Base-by-base conservation (phyloP, 805 yeast genomes). In the Wickerhamomyces sydowiorum region DNA sequence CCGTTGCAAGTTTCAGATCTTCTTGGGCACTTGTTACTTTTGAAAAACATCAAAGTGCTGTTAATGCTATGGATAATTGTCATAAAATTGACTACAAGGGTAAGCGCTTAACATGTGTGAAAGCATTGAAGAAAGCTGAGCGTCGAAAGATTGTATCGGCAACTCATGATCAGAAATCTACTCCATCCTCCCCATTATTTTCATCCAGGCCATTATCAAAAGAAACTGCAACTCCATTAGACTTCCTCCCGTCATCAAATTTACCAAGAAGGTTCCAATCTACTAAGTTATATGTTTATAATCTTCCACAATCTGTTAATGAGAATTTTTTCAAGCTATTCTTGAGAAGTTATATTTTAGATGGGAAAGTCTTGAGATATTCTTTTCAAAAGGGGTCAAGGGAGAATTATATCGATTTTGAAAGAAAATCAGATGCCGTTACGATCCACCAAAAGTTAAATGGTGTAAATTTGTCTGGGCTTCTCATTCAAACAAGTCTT, bases 1-100 rank as follows among this genome's bases (percentile, higher is more conserved):
- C 59, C 14, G 56, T 61, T 15, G 60, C 58, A n/a, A 59, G 51
- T 34, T 57, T 48, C 36, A 54, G 50, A 14, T 53, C 59, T 1
- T 51, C 50, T 30, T 75, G 73, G 59, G 81, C 77, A 0, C 76
- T 72, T 44, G 62, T 80, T 24, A 73, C 72, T 19, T 79, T 71
- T 53, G 57, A 60, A 20, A 57, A 52, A 20, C 72, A 69, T 47
- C 64, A 64, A n/a, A 71, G 70, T 47, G 75, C 80, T 1, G 50
- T 73, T 21, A 56, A 54, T 17, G 75, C 80, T 7, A 65, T 73
- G 17, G 49, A 59, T 19, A 43, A 46, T 15, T 51, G 62, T 30
- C 59, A 69, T 42, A 55, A 57, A 14, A 46, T 54, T 9, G 24
- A 37, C 2, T 61, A 61, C 35, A 57, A 54, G 36, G 62, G 54